Evolutionary conservation across 2,329 filamentous ascomycete species (phyloP), one percentile per base, ranked within the genome.

Genomic region (Arachnopeziza araneosa): DNA sequence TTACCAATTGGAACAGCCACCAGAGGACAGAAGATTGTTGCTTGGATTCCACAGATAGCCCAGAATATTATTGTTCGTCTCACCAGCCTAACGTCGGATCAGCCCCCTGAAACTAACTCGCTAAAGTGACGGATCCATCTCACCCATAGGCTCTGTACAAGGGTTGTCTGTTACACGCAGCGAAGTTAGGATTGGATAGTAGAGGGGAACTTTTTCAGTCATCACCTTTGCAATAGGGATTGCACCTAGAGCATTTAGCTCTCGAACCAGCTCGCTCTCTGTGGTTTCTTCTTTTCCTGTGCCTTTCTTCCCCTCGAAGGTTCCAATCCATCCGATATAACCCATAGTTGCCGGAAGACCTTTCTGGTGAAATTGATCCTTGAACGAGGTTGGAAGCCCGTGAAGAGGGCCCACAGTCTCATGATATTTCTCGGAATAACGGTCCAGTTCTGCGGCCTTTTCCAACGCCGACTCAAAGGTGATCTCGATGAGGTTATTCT

Each of bases 301-400:
- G 14, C n/a, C 50, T 24, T 52, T 52, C 50, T n/a, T 22, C 8
- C 50, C 21, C 24, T 52, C 50, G 14, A 23, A 9, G 3, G 50
- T 74, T 49, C 79, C 82, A 84, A 83, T 0, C 55, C 55, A 57
- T 22, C 83, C 82, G 19, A 85, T 76, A 66, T 86, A 87, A 12
- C 83, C 84, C 76, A 86, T 86, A 58, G 63, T 52, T 52, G 50
- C 24, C 14, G 21, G 21, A 22, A 24, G 21, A 12, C 17, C 50
- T 24, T 24, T 22, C 10, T 23, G 21, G n/a, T 52, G 50, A 14
- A 23, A 52, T 17, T 52, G 50, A n/a, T 52, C 50, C n/a, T 52
- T 52, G 14, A 52, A 52, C 9, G 50, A 23, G 9, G 22, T n/a
- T 22, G 50, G 21, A 23, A 52, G 50, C 17, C 50, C 21, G 22